Evolutionary conservation across 495 filamentous ascomycete species (phyloP), one percentile per base, ranked within the genome.

Genomic region (Aeminium ludgeri): DNA sequence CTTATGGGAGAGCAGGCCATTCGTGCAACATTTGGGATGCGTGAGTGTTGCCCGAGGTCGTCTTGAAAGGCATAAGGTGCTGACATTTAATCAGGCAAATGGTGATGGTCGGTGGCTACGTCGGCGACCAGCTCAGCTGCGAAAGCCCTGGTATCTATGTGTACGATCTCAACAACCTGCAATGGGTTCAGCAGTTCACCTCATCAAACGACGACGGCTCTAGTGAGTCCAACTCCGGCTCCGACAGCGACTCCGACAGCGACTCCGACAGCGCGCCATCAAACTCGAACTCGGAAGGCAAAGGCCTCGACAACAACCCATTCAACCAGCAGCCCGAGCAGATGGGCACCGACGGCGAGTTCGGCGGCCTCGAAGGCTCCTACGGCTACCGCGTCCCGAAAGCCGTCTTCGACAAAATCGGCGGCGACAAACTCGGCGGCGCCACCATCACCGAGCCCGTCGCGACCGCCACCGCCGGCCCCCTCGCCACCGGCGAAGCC

Each of bases 31-130:
- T 81, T 18, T 75, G 72, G 56, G 36, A 20, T 38, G 41, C 19
- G 6, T n/a, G n/a, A n/a, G n/a, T n/a, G n/a, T n/a, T n/a, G n/a
- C n/a, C n/a, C 12, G 6, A 6, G 11, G 3, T 19, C 15, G 4
- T 12, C 15, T 10, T 36, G 34, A 17, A 10, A 11, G 12, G 34
- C 34, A 5, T 8, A 2, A 23, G 7, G 7, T 38, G 36, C 36
- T 38, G 18, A 38, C 20, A n/a, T n/a, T n/a, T n/a, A n/a, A n/a
- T n/a, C n/a, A n/a, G n/a, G n/a, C 78, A 84, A 52, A 77, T 85
- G 57, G 56, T 86, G 13, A 66, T 82, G 1, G 63, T 84, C 10
- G 79, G 80, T 20, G 80, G 80, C 8, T 84, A 80, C 55, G 69
- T 75, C 15, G 74, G 72, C 11, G 56, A 62, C 17, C 57, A 69